Base-by-base conservation (phyloP, 345 rosid species). In the Eucalyptus pauciflora region DNA sequence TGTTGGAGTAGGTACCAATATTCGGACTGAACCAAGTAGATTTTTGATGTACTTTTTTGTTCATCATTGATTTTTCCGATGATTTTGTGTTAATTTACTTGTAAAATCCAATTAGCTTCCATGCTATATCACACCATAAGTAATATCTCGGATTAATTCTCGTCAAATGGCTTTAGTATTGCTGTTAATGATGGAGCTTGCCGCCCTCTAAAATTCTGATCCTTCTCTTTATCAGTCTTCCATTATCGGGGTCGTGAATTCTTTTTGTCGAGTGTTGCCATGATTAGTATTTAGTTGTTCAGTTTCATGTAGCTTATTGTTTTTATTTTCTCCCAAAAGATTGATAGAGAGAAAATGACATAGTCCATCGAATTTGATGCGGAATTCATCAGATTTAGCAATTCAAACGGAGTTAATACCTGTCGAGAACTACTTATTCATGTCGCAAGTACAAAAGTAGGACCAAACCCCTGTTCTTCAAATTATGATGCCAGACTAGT, bases 1-100 rank as follows among this genome's bases (percentile, higher is more conserved):
- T 29, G 0, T 6, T 62, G 0, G 8, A 62, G 4, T 62, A 62
- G 4, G 15, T 27, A 13, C 3, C 7, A 29, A 29, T 62, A 13
- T 13, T 27, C 4, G 69, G 8, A 12, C 1, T 13, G 1, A 29
- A 62, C 4, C 8, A 3, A 13, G 5, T 62, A 62, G 13, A 27
- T 62, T 4, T 62, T 4, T 5, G 4, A 13, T 29, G 8, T 62
- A 27, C 8, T 62, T 62, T 60, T 11, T 62, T 13, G 4, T 27
- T 62, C 69, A 13, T 27, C 69, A 1, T 62, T 62, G 14, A 62
- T 62, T 62, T 62, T 33, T 62, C 33, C 69, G 4, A 13, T 62
- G 33, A 29, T 62, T 62, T 29, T 3, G 69, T 27, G 33, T 62
- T 62, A 29, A 13, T 62, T 27, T 56, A 56, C 10, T 56, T 56